Base-by-base conservation (phyloP, 2,329 filamentous ascomycete genomes). In the Talaromyces sp. region DNA sequence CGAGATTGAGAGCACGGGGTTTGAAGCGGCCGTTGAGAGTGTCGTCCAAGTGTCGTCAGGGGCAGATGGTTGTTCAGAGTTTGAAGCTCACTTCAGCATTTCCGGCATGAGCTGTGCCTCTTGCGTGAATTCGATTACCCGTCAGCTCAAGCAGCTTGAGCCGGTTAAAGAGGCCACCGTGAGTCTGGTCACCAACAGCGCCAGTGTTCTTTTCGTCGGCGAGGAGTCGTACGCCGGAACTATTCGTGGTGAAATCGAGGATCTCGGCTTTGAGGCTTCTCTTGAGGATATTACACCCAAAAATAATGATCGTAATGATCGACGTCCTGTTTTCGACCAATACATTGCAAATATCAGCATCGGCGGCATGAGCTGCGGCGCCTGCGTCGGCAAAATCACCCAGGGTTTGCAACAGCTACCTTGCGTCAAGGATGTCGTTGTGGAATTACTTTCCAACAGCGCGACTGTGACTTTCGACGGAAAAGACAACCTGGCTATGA, bases 91-190 rank as follows among this genome's bases (percentile, higher is more conserved):
- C 10, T 66, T 82, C 16, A 77, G 87, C 23, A 82, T 92, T 47
- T 85, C 82, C 31, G 89, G 89, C 58, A 91, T 92, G 89, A 90
- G 87, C 4, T 92, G 89, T 70, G 85, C 86, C 14, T 83, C 87
- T 12, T 92, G 89, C 68, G 82, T 82, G 59, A 87, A 87, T 69
- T 80, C 81, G 44, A 85, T 92, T 66, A 87, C 83, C 12, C 76
- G 82, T 6, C 83, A 84, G 64, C 73, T 92, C 42, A 76, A 83
- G 54, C 83, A 85, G 64, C 74, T 81, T 27, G 79, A 83, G 5
- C 88, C 83, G 78, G 78, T 91, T 30, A 78, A 80, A 56, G 82
- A 83, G 5, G 80, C 85, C 47, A 78, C 78, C 1, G 84, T 92
- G 67, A 89, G 87, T 66, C 78, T 92, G 9, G 81, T 91, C 54